Base-by-base conservation (phyloP, 306 rosid genomes). In the Cicer chorassanicum region DNA sequence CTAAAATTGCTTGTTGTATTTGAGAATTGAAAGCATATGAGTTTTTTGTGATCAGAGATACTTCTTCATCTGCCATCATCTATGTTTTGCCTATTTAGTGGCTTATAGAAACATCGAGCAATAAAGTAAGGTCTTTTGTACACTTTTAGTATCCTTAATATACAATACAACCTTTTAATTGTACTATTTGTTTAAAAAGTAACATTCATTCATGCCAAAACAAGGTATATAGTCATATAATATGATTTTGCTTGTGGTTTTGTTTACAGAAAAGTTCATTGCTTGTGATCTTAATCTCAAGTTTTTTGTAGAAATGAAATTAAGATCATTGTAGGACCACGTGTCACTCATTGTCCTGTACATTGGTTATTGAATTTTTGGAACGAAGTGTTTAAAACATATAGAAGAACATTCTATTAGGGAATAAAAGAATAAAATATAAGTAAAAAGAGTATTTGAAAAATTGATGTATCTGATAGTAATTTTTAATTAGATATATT, bases 1-100 rank as follows among this genome's bases (percentile, higher is more conserved):
- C 8, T 15, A 40, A 7, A 65, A n/a, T 44, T 10, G 9, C 66
- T 53, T 21, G 66, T 53, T 41, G 44, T 29, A 41, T 64, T 50
- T 40, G 65, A 75, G 36, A 9, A 53, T 4, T 21, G 11, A 8
- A 68, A 13, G 29, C 29, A 13, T 68, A 13, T 48, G 13, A 21
- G 48, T 49, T 29, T 29, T 12, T 7, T 69, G 62, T 69, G 74
- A 69, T 34, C 46, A 15, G 14, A 13, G 46, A 69, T 50, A 69
- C 46, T 69, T 50, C 15, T 50, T 69, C 19, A 4, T 50, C 29
- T 4, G 15, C 34, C 14, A 14, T 68, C 73, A 29, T 11, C 42
- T 18, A 12, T 12, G 41, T 3, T 19, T 66, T 66, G 18, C 41
- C 19, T 66, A 21, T 66, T 29, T 29, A 29, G 4, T 29, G 34